Percentiles rank a stretch among this genome's conserved stretches.
Evolutionary conservation across 2,329 filamentous ascomycete species (phyloP).

Genomic region (Huntiella omanensis): DNA sequence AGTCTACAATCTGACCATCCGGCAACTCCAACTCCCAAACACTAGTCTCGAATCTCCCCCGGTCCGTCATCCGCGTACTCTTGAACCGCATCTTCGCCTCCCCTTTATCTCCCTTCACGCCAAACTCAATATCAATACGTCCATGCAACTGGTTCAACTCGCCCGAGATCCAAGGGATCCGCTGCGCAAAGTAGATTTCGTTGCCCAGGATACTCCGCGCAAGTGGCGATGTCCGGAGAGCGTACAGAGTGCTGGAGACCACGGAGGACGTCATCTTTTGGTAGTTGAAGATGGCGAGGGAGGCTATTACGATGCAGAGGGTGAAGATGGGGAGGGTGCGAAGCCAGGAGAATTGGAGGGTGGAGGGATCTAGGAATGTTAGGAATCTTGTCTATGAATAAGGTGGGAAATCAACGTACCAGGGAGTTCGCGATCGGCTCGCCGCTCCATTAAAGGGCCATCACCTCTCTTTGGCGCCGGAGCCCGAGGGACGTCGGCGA

Average conservation of each 20-base stretch:
- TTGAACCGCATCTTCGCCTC: constrained; percentile 62
- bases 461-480: constrained; percentile 39
- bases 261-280: constrained; percentile 80
- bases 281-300: constrained; percentile 95
- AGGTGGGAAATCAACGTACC: constrained; percentile 21
- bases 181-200: constrained; percentile 61
- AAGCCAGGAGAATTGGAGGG: constrained; percentile 39
- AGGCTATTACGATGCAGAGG: constrained; percentile 47
- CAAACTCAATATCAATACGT: constrained; percentile 68
- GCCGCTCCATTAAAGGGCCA: constrained; percentile 45
- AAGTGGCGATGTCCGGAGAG: constrained; percentile 58
- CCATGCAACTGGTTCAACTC: constrained; percentile 91
- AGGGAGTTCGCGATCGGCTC: constrained; percentile 47
- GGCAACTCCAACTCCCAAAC: constrained; percentile 70
- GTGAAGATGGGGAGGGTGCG: constrained; percentile 68
- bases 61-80: constrained; percentile 45
- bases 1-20: constrained; percentile 43
- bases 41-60: constrained; percentile 60
- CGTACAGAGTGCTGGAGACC: constrained; percentile 78
- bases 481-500: neutral
- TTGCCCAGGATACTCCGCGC: constrained; percentile 70
- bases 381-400: neutral
- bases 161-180: constrained; percentile 68
- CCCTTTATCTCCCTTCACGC: constrained; percentile 60
- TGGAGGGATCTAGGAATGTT: constrained; percentile 20